phyloP scores from a whole-genome alignment of 2,329 filamentous ascomycete species.

The Plenodomus tracheiphilus region DNA sequence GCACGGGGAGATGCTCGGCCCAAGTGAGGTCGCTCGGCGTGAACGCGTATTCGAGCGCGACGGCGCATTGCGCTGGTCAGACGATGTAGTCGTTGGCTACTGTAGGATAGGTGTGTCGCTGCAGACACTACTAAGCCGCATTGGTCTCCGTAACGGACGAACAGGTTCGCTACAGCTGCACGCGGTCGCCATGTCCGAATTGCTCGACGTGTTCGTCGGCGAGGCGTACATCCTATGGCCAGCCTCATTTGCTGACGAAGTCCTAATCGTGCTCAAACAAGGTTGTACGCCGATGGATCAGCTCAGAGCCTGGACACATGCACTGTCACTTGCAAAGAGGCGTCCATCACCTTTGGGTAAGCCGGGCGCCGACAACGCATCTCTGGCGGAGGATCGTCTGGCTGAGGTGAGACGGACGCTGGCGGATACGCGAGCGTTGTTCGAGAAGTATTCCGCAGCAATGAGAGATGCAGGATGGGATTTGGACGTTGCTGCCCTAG shows the following conservation, averaged over 20 bases:
- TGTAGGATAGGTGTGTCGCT: constrained; percentile 59
- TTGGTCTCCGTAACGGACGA: constrained; percentile 24
- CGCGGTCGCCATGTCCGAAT: constrained; percentile 47
- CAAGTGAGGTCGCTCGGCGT: constrained; percentile 63
- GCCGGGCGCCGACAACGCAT: constrained; percentile 14
- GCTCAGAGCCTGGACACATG: constrained; percentile 66
- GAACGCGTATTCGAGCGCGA: constrained; percentile 67
- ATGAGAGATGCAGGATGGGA: constrained; percentile 66
- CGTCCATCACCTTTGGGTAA: constrained; percentile 13
- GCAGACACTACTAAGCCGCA: constrained; percentile 35
- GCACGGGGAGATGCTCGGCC: constrained; percentile 58
- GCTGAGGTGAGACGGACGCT: constrained; percentile 48
- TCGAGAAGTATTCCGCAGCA: constrained; percentile 50
- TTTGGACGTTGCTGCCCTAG: constrained; percentile 63
- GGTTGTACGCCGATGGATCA: constrained; percentile 55
- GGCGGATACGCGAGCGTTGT: constrained; percentile 45
- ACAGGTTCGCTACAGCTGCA: constrained; percentile 32
- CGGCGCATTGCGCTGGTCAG: constrained; percentile 63
- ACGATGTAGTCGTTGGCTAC: constrained; percentile 53
- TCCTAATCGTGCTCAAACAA: constrained; percentile 67
- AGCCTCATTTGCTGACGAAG: constrained; percentile 38
- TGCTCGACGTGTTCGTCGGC: constrained; percentile 56
- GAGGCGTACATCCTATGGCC: constrained; percentile 67
- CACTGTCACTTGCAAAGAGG: constrained; percentile 52
- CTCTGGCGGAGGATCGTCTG: constrained; percentile 45